Evolutionary conservation across 805 yeast species (phyloP).

Genomic region (Hanseniaspora valbyensis): DNA sequence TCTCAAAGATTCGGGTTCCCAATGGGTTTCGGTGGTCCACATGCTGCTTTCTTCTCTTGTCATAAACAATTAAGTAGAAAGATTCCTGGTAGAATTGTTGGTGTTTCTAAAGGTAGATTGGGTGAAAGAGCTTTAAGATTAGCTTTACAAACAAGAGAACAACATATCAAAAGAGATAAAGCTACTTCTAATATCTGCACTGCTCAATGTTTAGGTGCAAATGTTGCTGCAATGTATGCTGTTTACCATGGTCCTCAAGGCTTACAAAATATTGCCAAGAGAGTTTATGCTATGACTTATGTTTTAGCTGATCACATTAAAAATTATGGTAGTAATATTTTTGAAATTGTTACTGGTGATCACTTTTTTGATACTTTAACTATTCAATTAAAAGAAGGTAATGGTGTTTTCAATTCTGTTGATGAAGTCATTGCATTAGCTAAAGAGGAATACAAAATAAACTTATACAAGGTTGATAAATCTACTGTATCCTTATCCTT

Average conservation of each 20-base stretch:
- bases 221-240: conserved; percentile 89
- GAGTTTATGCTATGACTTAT: conserved; percentile 65
- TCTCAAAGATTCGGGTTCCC: conserved; percentile 97
- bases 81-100: conserved; percentile 93
- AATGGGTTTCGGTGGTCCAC: conserved; percentile 97
- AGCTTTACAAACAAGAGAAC: conserved; percentile 96
- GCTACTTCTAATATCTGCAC: conserved; percentile 98
- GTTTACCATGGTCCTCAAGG: conserved; percentile 94
- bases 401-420: conserved; percentile 29
- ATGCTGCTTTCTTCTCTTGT: conserved; percentile 93
- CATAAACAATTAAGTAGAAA: conserved; percentile 71
- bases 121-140: conserved; percentile 83
- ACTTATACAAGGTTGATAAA: conserved; percentile 58
- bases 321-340: conserved; percentile 18
- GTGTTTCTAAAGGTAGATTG: conserved; percentile 80
- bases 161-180: conserved; percentile 92
- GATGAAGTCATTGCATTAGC: conserved; percentile 50
- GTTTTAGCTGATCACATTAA: conserved; percentile 53
- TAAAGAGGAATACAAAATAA: conserved; percentile 52
- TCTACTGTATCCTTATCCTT: conserved; percentile 60
- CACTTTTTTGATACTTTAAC: conserved; percentile 77
- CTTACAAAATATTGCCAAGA: conserved; percentile 59
- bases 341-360: conserved; percentile 30
- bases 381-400: conserved; percentile 38
- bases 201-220: conserved; percentile 92